Base-by-base conservation (phyloP, 1,139 yeast genomes). In the Hemisphaericaspora lyxosophila region DNA sequence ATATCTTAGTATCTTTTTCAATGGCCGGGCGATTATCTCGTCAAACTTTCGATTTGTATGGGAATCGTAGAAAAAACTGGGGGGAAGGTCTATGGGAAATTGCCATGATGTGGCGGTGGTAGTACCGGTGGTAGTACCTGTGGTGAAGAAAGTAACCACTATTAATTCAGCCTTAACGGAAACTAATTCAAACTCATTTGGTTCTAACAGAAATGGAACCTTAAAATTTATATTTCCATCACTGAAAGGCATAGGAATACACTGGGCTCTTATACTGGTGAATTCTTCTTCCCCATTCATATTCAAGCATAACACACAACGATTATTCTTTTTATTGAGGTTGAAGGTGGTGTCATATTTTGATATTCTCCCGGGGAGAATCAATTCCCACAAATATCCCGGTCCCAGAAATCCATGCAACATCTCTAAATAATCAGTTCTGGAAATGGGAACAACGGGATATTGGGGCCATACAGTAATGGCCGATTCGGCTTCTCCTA, bases 31-130 rank as follows among this genome's bases (percentile, higher is more conserved):
- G 4, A 28, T 23, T 11, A 28, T 28, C 5, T 28, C 23, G n/a
- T 9, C 7, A 18, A 28, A 28, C 23, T n/a, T 28, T 18, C 31
- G 17, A 6, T 18, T 12, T 7, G 31, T 17, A 7, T 17, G 11
- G 15, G 31, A n/a, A n/a, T 28, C 31, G 18, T 17, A 28, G 17
- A 28, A 28, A 22, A 28, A 5, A 23, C 12, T 28, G 6, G 31
- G 4, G 31, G 31, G n/a, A 28, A 28, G 5, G 16, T 12, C 23
- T 15, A 28, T 17, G 5, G 31, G 31, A 18, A 28, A 12, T 8
- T 17, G 15, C 4, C 23, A 17, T n/a, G n/a, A n/a, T n/a, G n/a
- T n/a, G n/a, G n/a, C n/a, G n/a, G n/a, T n/a, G n/a, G n/a, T n/a
- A n/a, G n/a, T n/a, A n/a, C n/a, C n/a, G n/a, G n/a, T n/a, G n/a